Evolutionary conservation across 148 eudicot genomes (phyloP).

Genomic region (Rhododendron ovatum): DNA sequence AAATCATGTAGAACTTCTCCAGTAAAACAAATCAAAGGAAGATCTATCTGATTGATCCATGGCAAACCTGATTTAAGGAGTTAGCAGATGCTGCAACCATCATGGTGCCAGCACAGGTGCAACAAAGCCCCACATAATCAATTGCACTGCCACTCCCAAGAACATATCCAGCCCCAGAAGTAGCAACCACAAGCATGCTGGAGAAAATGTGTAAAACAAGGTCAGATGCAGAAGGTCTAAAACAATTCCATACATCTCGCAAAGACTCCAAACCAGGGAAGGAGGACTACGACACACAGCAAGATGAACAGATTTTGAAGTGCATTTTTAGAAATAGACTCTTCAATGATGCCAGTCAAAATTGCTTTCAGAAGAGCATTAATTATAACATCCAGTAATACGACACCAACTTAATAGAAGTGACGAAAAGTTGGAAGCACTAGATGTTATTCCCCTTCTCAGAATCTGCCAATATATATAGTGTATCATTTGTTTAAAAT

Average conservation of each 20-base stretch:
- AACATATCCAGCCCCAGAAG: conserved; percentile 94
- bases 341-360: neutral
- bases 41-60: neutral
- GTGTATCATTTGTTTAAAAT: neutral
- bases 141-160: conserved; percentile 85
- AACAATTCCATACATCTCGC: neutral
- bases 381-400: neutral
- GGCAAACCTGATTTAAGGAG: conserved; percentile 82
- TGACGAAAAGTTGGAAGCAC: neutral
- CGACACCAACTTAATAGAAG: neutral
- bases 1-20: neutral
- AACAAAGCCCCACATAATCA: conserved; percentile 82
- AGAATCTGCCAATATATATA: neutral
- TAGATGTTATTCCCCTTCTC: neutral
- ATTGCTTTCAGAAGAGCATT: neutral
- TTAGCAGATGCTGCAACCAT: conserved; percentile 97
- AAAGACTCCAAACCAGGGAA: neutral
- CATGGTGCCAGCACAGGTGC: conserved; percentile 97
- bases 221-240: neutral
- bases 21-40: neutral
- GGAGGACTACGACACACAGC: neutral
- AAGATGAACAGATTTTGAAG: neutral
- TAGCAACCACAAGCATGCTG: conserved; percentile 97
- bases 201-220: conserved; percentile 1
- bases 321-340: neutral